Evolutionary conservation across 352 stramenopile genomes (phyloP).

Genomic region (Aphanomyces euteiches): DNA sequence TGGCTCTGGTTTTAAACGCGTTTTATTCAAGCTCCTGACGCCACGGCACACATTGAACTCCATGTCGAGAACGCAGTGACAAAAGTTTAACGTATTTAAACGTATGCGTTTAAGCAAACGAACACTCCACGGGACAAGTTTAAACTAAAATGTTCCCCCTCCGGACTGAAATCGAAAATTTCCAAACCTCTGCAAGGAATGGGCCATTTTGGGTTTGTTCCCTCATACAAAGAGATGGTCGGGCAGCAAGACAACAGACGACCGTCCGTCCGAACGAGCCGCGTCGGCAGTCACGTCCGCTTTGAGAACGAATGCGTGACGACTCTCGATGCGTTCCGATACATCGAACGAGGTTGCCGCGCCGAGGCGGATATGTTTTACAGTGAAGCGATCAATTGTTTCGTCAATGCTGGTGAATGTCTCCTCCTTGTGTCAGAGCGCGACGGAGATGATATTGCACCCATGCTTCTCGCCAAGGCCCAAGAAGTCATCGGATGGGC

Average conservation of each 20-base stretch:
- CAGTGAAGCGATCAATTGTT: constrained; percentile 27
- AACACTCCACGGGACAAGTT: too few relatives aligned
- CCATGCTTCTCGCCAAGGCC: constrained; percentile 23
- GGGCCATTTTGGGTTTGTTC: too few relatives aligned
- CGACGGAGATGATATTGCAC: constrained; percentile 15
- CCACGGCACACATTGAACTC: too few relatives aligned
- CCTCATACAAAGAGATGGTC: not conserved
- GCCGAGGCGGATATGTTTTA: constrained; percentile 31
- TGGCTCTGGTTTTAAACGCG: too few relatives aligned
- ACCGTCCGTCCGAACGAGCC: constrained; percentile 20
- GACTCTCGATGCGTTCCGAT: constrained; percentile 29
- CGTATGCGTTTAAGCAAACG: too few relatives aligned
- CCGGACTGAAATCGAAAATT: too few relatives aligned
- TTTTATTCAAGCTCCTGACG: too few relatives aligned
- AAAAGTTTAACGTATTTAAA: too few relatives aligned
- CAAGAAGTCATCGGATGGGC: constrained; percentile 29
- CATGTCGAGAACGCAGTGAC: too few relatives aligned
- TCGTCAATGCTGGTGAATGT: constrained; percentile 28
- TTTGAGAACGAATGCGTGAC: constrained; percentile 28
- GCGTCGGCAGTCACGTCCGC: constrained; percentile 26
- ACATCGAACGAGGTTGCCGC: constrained; percentile 28
- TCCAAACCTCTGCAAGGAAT: too few relatives aligned
- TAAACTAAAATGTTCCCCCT: too few relatives aligned
- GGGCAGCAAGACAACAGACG: constrained; percentile 1
- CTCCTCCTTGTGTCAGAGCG: constrained; percentile 19